Conservation (phyloP, 2,329 filamentous ascomycete species). For the Mariannaea elegans region DNA sequence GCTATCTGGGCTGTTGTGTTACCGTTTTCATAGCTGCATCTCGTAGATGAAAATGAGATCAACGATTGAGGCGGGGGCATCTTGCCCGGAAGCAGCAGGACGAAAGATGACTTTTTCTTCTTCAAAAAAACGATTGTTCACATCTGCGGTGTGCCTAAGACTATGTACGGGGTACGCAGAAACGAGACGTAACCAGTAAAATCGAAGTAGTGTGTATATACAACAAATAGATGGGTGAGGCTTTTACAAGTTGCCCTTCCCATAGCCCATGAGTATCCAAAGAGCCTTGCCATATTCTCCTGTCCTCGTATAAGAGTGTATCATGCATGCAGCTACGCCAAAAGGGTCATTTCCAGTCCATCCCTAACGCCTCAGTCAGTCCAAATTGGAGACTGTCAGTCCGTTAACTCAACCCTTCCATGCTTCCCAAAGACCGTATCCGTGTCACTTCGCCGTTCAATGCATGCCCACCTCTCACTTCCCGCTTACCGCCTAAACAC, state of each 20-base stretch:
- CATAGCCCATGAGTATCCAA: neutral
- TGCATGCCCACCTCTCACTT: conserved; percentile 28
- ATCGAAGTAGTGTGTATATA: neutral
- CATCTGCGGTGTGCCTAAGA: neutral
- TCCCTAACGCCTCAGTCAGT: conserved; percentile 12
- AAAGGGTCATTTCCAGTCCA: conserved; percentile 1
- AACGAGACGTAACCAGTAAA: neutral
- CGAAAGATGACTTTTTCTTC: no score
- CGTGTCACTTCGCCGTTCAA: neutral
- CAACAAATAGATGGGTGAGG: conserved; percentile 2
- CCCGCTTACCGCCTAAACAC: conserved; percentile 44
- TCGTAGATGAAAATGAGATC: conserved; percentile 2
- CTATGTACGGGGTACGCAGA: no score
- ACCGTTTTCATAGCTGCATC: neutral
- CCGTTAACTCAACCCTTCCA: neutral
- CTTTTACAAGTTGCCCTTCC: neutral
- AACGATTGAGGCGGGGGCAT: neutral
- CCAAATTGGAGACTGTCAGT: conserved; percentile 2
- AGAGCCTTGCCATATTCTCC: neutral
- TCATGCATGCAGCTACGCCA: conserved; percentile 10
- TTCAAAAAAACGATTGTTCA: neutral
- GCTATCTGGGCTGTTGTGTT: conserved; percentile 34
- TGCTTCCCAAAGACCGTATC: conserved; percentile 2
- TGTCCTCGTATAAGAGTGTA: neutral
- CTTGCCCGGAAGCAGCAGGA: neutral